Evolutionary conservation across 129 eudicot genomes (phyloP), one percentile per base, ranked within the genome.

Genomic region (Tanacetum coccineum): DNA sequence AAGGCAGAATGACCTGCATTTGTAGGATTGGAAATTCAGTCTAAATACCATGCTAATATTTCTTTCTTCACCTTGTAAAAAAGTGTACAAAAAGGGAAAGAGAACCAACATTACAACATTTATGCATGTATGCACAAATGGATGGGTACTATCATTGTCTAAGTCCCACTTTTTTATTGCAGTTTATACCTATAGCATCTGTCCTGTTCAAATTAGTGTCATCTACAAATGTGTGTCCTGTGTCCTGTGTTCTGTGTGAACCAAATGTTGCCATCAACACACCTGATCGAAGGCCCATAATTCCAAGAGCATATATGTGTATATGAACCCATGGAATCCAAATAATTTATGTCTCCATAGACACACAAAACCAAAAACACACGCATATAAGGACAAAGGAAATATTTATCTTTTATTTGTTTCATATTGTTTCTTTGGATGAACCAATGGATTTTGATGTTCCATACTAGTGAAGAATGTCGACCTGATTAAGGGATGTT

Each of bases 161-260:
- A n/a, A n/a, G n/a, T 68, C 70, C 81, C 71, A n/a, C n/a, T 72
- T 69, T 70, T 4, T 28, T 45, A 76, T 62, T 76, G 72, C 76
- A 68, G 40, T 53, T 71, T 55, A 69, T 69, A 69, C 66, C 76
- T 53, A 68, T 30, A 45, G 57, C 67, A 18, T 57, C 64, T 70
- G 81, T 62, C 72, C 61, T 66, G 59, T 70, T 62, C 62, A 26
- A 40, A 62, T 55, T 70, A 66, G 45, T 58, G 57, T 30, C 65
- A 70, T 70, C 74, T 49, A 57, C 71, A 49, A 66, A 59, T 66
- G 71, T 6, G 70, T 36, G 51, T n/a, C 26, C 11, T 3, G 72
- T 36, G 40, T 36, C 25, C 25, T 6, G 70, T 36, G 51, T n/a
- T 15, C 11, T 3, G 72, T 36, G 40, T 36, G 40, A 67, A 56